Conservation (phyloP, 1,139 yeast species). For the Arxiozyma slooffiae region DNA sequence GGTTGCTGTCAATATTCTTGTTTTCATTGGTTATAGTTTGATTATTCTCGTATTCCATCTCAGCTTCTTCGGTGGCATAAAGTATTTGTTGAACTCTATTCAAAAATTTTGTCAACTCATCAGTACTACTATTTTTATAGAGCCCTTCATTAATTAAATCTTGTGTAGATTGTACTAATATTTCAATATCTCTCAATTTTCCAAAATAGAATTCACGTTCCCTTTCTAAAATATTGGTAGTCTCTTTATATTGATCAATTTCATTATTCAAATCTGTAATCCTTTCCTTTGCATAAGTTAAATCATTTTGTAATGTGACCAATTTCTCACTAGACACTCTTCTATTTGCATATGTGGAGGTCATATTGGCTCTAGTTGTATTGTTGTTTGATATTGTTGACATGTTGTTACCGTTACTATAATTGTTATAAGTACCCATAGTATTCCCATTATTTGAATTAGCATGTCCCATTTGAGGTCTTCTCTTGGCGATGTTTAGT, state of each 20-base stretch:
- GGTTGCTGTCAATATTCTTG: not conserved
- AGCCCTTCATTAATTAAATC: conserved; percentile 38
- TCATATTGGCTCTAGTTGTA: not conserved
- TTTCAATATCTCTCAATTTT: conserved; percentile 81
- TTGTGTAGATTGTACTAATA: conserved; percentile 57
- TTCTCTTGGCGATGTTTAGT: conserved; percentile 16
- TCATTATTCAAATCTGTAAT: conserved; percentile 41
- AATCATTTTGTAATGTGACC: conserved; percentile 29
- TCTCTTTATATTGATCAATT: conserved; percentile 41
- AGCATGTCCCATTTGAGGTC: conserved; percentile 7
- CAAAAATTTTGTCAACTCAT: conserved; percentile 37
- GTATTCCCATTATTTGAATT: not conserved
- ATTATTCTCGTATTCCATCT: conserved; percentile 18
- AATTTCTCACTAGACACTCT: conserved; percentile 24
- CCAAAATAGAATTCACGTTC: conserved; percentile 88
- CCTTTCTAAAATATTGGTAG: conserved; percentile 50
- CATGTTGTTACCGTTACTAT: not conserved
- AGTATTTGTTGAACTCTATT: conserved; percentile 62
- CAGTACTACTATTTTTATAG: conserved; percentile 25
- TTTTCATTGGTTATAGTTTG: not conserved
- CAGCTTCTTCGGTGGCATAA: conserved; percentile 76
- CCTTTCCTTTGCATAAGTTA: conserved; percentile 32
- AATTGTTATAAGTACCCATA: not conserved
- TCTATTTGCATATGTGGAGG: conserved; percentile 10
- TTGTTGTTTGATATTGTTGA: not conserved